Percentiles rank a stretch among this genome's conserved stretches.
Evolutionary conservation across 495 filamentous ascomycete genomes (phyloP).

Genomic region (Neurospora sp.): DNA sequence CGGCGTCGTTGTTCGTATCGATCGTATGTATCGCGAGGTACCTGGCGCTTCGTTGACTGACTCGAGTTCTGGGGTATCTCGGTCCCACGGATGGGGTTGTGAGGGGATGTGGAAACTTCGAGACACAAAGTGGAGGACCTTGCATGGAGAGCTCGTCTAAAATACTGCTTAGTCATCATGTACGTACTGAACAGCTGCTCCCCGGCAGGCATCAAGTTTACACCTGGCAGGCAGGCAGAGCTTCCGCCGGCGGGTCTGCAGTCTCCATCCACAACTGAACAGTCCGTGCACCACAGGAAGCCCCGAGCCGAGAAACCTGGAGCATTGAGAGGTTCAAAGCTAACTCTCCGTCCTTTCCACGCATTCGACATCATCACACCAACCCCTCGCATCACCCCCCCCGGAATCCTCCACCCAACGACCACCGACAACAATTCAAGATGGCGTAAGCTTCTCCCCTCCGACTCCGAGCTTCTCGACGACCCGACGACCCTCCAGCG

Average conservation of each 20-base stretch:
- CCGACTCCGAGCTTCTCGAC: neutral
- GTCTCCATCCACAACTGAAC: neutral
- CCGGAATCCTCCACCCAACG: neutral
- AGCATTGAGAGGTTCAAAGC: neutral
- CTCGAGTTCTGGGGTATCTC: neutral
- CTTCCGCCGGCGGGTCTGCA: neutral
- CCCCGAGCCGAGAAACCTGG: neutral
- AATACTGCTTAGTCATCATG: neutral
- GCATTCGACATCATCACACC: conserved; percentile 1
- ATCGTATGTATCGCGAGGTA: neutral
- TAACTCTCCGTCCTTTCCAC: neutral
- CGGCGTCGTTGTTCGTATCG: neutral
- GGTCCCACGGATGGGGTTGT: neutral
- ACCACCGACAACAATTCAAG: neutral
- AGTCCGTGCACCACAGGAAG: neutral
- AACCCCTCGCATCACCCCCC: neutral
- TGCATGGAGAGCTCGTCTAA: neutral
- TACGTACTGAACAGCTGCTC: neutral
- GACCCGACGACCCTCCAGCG: neutral
- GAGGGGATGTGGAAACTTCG: neutral
- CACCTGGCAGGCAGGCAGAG: neutral
- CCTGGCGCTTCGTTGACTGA: neutral
- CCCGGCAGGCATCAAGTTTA: neutral
- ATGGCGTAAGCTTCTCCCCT: conserved; percentile 7
- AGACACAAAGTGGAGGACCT: neutral